Percentiles rank a stretch among this genome's conserved stretches.
Conservation (phyloP, 1,284 basidiomycete species). For the Volvariella surrecta region DNA sequence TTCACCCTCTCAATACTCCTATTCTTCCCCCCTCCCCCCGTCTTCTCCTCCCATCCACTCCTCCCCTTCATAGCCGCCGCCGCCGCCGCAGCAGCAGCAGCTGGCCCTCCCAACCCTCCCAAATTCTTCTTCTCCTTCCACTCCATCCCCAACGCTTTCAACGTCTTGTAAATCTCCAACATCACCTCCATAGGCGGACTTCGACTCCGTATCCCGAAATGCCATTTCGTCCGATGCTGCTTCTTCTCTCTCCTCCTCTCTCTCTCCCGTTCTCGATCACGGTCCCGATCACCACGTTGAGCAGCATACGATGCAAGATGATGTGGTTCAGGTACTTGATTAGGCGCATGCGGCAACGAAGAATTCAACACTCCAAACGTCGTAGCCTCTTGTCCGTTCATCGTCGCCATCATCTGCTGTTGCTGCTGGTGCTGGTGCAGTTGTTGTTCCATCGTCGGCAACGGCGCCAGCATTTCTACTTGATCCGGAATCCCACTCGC, state of each 20-base stretch:
- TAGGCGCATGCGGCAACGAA: constrained; percentile 51
- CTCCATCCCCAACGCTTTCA: constrained; percentile 93
- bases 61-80: too few relatives aligned
- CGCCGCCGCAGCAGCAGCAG: constrained; percentile 14
- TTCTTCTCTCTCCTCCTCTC: constrained; percentile 60
- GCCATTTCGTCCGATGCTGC: constrained; percentile 81
- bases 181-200: constrained; percentile 99
- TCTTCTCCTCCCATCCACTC: constrained; percentile 9
- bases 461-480: too few relatives aligned
- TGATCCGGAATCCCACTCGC: constrained; percentile 3
- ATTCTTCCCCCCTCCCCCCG: constrained; percentile 18
- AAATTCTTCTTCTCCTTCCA: constrained; percentile 83
- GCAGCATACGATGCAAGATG: constrained; percentile 53
- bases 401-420: too few relatives aligned
- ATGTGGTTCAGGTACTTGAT: constrained; percentile 32
- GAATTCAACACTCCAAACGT: constrained; percentile 83
- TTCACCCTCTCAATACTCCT: constrained; percentile 50
- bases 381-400: constrained; percentile 30
- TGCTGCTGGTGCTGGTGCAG: too few relatives aligned
- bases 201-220: constrained; percentile 94
- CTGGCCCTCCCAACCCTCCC: constrained; percentile 54
- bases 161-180: constrained; percentile 94
- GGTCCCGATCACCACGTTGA: constrained; percentile 47
- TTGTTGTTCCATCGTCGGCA: constrained; percentile 1
- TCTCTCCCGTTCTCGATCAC: constrained; percentile 7